Evolutionary conservation across 1,284 basidiomycete species (phyloP).

Genomic region (Pyrrhoderma noxium): DNA sequence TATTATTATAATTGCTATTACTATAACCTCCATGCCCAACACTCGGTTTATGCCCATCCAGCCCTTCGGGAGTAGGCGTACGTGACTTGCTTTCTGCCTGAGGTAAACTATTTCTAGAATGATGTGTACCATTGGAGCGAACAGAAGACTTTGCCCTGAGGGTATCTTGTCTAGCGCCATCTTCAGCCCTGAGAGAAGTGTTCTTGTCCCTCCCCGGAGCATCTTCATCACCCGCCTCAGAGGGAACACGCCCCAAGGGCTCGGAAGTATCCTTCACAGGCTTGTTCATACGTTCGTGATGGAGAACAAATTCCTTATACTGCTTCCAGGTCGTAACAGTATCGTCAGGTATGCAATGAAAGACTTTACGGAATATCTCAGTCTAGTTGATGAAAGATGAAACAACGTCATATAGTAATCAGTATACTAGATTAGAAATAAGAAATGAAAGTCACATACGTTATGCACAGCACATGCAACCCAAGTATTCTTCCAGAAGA

Average conservation of each 20-base stretch:
- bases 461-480: conserved; percentile 78
- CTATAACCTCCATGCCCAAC: too few relatives aligned
- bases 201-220: conserved; percentile 24
- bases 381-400: conserved; percentile 49
- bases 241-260: conserved; percentile 48
- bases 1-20: conserved; percentile 24
- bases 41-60: conserved; percentile 4
- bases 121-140: conserved; percentile 4
- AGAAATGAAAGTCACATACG: conserved; percentile 41
- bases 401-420: conserved; percentile 35
- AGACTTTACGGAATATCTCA: conserved; percentile 89
- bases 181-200: conserved; percentile 18
- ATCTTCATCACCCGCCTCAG: conserved; percentile 46
- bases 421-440: conserved; percentile 27
- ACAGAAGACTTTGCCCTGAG: conserved; percentile 10
- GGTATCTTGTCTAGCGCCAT: conserved; percentile 16
- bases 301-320: conserved; percentile 77
- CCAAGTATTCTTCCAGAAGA: conserved; percentile 89
- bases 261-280: conserved; percentile 47
- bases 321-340: conserved; percentile 90
- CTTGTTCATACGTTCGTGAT: conserved; percentile 72
- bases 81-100: conserved; percentile 12
- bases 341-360: conserved; percentile 88
- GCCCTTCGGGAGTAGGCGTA: conserved; percentile 8
- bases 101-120: background rate